Conservation (phyloP, 1,139 yeast genomes). For the Suhomyces panamericanus region DNA sequence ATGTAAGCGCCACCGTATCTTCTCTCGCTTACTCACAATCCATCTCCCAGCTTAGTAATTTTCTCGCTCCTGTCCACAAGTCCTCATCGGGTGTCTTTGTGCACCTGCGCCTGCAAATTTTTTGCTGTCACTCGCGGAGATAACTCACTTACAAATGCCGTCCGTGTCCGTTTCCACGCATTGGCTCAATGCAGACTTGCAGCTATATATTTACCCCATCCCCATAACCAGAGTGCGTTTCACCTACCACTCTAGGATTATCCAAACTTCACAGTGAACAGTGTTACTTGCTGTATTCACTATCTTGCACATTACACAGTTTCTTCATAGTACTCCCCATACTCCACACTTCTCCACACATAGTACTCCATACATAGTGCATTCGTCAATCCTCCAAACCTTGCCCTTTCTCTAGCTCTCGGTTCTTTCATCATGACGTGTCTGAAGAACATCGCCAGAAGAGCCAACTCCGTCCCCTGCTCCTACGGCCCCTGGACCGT, state of each 20-base stretch:
- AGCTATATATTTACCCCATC: background rate
- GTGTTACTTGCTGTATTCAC: no score
- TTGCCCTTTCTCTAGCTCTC: no score
- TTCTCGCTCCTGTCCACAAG: background rate
- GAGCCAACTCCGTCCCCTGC: background rate
- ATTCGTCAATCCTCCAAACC: no score
- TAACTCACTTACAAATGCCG: slow-evolving; percentile 2
- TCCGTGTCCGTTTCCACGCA: slow-evolving; percentile 1
- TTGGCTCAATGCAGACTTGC: background rate
- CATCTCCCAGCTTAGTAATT: slow-evolving; percentile 1
- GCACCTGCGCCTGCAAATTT: background rate
- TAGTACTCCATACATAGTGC: no score
- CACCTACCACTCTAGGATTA: no score
- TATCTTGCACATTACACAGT: no score
- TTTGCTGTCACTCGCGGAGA: slow-evolving; percentile 7
- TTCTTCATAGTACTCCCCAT: no score
- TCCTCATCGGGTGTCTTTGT: background rate
- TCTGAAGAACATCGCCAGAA: background rate
- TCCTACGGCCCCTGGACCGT: slow-evolving; percentile 18
- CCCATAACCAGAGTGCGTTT: no score
- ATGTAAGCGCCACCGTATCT: background rate
- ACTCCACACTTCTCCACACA: no score
- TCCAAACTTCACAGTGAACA: no score
- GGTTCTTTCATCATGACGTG: background rate
- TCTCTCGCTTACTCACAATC: background rate